Base-by-base conservation (phyloP, 2,329 filamentous ascomycete genomes). In the Dactylellina cionopaga region DNA sequence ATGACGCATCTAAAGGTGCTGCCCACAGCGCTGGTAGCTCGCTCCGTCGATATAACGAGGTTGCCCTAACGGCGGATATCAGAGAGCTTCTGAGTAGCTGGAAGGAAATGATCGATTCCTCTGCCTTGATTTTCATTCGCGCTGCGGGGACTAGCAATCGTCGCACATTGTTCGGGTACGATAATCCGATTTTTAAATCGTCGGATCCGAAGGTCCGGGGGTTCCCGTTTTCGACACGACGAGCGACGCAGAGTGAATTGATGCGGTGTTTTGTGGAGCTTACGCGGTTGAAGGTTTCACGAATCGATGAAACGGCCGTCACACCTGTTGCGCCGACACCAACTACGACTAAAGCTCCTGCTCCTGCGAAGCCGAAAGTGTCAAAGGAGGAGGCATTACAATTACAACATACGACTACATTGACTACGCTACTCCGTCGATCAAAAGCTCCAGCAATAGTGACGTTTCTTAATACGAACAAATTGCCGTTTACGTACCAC, bases 221-320 rank as follows among this genome's bases (percentile, higher is more conserved):
- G 0, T 97, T 99, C 74, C 95, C 95, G 0, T 99, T 99, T 80
- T 96, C 86, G 79, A 99, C 95, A 6, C 87, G 92, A 10, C 85
- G 95, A 65, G 92, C 95, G 0, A 99, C 95, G 0, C 93, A 98
- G 78, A 91, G 90, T 49, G 95, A 99, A 80, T 87, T 99, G 0
- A 95, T 98, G 90, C 88, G 94, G 37, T 90, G 90, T 0, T 99
- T 97, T 77, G 90, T 96, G 74, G 95, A 99, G 81, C 85, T 99
- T 29, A 99, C 95, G 0, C 85, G 95, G 13, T 85, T 97, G 13
- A 97, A 99, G 80, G 85, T 96, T 47, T 88, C 87, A 51, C 89
- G 91, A 74, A 86, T 98, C 25, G 86, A 91, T 66, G 90, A 92
- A 74, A 85, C 83, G 2, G 85, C 88, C 10, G 80, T 89, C 5